These are phyloP conservation scores for Apophysomyces trapeziformis DNA, from an alignment of 371 early-diverging fungal genomes.

Conservation along the genomic window DNA sequence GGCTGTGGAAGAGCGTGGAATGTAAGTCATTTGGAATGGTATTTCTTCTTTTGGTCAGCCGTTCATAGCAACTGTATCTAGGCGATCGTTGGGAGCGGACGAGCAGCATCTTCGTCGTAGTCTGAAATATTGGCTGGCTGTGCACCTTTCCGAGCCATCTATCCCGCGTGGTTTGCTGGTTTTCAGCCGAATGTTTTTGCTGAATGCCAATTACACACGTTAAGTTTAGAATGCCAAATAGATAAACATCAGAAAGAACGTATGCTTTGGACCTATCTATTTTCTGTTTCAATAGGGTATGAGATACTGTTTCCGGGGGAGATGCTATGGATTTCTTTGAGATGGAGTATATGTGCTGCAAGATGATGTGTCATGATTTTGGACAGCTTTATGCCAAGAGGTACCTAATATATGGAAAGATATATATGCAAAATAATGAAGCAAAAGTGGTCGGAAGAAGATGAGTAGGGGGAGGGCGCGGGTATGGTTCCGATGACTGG, in stretches of 20 bases:
- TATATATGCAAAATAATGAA: constrained; percentile 7
- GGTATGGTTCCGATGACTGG: background rate
- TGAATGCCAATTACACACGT: constrained; percentile 55
- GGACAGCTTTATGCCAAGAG: background rate
- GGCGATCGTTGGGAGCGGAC: constrained; percentile 50
- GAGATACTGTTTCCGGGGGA: background rate
- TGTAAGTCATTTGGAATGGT: constrained; percentile 35
- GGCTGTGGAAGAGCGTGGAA: constrained; percentile 69
- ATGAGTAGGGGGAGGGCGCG: background rate
- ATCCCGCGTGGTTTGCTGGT: constrained; percentile 60
- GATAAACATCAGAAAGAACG: constrained; percentile 1
- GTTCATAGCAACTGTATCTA: constrained; percentile 6
- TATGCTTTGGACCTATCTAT: background rate
- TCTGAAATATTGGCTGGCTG: constrained; percentile 61
- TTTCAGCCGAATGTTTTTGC: constrained; percentile 64
- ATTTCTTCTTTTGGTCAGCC: background rate
- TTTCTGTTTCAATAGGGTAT: background rate
- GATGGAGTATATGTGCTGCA: background rate
- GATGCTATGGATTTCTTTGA: background rate
- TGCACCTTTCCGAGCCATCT: constrained; percentile 37
- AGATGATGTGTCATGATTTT: background rate
- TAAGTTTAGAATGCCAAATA: constrained; percentile 13
- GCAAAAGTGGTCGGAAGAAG: constrained; percentile 2
- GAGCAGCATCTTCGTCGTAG: constrained; percentile 55
- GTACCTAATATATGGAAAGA: background rate